Conservation (phyloP, 2,329 filamentous ascomycete species). For the Cordyceps cicadae region DNA sequence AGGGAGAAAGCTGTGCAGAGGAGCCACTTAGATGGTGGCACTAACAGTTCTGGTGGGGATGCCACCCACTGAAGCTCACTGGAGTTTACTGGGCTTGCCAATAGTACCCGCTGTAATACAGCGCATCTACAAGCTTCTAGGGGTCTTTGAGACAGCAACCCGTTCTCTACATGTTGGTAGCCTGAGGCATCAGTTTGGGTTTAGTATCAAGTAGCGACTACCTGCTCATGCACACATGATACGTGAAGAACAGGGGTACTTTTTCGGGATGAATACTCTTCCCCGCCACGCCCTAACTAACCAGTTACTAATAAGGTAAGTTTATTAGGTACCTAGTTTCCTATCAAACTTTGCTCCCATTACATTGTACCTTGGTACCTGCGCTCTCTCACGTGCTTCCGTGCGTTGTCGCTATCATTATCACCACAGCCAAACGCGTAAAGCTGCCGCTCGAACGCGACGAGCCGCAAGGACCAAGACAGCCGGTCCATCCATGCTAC, state of each 20-base stretch:
- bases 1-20: constrained; percentile 9
- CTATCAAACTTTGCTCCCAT: background rate
- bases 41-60: background rate
- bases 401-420: background rate
- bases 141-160: background rate
- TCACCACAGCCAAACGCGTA: background rate
- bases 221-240: background rate
- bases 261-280: background rate
- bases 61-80: background rate
- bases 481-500: background rate
- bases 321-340: no score
- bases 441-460: background rate
- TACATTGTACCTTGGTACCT: background rate
- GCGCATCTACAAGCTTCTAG: background rate
- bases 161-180: background rate
- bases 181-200: constrained; percentile 1
- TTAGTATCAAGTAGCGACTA: background rate
- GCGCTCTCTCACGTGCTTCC: constrained; percentile 7
- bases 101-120: background rate
- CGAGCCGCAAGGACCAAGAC: background rate
- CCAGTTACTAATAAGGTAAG: no score
- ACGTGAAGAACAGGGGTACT: background rate
- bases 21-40: background rate
- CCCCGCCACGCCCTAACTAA: background rate
- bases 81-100: background rate